Percentiles rank a stretch among this genome's conserved stretches.
These are phyloP conservation scores for Taphrina betulina DNA, from an alignment of 1,139 yeast species.

Conservation along the genomic window DNA sequence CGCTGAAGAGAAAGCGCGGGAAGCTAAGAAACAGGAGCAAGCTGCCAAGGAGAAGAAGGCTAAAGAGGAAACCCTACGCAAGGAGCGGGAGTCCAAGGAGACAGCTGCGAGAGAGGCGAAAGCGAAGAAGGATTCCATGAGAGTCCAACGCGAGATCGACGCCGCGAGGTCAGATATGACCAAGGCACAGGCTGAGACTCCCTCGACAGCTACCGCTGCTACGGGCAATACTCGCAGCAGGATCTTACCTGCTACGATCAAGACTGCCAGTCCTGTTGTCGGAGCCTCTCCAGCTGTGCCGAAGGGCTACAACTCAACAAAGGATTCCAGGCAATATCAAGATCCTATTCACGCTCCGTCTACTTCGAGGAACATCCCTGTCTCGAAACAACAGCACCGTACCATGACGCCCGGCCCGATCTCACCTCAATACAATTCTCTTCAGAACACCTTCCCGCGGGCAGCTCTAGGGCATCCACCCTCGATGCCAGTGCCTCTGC, in stretches of 20 bases:
- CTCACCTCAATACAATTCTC: constrained; percentile 22
- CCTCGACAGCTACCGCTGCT: neutral
- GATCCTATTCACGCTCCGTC: neutral
- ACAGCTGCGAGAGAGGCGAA: constrained; percentile 46
- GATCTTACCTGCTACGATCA: constrained; percentile 2
- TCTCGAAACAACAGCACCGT: constrained; percentile 2
- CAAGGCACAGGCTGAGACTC: neutral
- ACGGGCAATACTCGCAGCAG: neutral
- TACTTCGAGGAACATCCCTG: constrained; percentile 16
- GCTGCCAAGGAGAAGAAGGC: constrained; percentile 47
- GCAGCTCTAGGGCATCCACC: constrained; percentile 21
- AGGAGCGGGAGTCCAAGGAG: constrained; percentile 45
- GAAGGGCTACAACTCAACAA: constrained; percentile 1
- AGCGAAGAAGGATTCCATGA: constrained; percentile 45
- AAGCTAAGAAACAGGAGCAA: constrained; percentile 48
- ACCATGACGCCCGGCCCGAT: constrained; percentile 17
- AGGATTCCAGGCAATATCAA: constrained; percentile 1
- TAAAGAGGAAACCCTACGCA: constrained; percentile 45
- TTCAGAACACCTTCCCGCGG: constrained; percentile 20
- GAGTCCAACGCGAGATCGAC: constrained; percentile 38
- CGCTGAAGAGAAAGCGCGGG: constrained; percentile 51
- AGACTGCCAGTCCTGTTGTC: neutral
- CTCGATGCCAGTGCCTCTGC: constrained; percentile 22
- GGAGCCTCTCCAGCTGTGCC: constrained; percentile 14
- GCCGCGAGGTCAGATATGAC: neutral